These are phyloP conservation scores for Bacidia rubella DNA, from an alignment of 495 filamentous ascomycete species.

Conservation along the genomic window DNA sequence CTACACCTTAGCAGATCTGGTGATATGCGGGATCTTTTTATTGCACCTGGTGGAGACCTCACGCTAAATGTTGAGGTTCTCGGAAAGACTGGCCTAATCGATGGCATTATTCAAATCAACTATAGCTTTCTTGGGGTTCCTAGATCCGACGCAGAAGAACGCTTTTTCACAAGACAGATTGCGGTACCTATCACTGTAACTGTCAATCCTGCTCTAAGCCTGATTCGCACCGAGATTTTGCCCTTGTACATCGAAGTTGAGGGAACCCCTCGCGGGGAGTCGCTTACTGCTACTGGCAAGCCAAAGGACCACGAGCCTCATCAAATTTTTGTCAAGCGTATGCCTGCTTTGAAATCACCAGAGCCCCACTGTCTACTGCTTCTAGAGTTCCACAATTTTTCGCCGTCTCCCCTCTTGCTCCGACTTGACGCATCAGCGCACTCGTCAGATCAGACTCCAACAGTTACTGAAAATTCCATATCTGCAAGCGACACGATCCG, in stretches of 20 bases:
- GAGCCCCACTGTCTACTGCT: constrained; percentile 66
- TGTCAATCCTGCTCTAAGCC: constrained; percentile 77
- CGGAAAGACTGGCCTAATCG: constrained; percentile 74
- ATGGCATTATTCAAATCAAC: constrained; percentile 68
- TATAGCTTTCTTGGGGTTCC: constrained; percentile 59
- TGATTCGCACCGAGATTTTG: constrained; percentile 63
- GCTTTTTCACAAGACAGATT: constrained; percentile 75
- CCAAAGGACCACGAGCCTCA: no score
- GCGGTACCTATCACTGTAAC: constrained; percentile 73
- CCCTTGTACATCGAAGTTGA: constrained; percentile 37
- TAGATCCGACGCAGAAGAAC: constrained; percentile 47
- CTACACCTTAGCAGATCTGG: constrained; percentile 47
- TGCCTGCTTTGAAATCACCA: no score
- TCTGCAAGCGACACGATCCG: constrained; percentile 68
- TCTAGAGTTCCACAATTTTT: constrained; percentile 76
- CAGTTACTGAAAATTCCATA: constrained; percentile 30
- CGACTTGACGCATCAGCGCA: constrained; percentile 26
- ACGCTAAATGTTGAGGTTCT: constrained; percentile 74
- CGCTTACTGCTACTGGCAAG: no score
- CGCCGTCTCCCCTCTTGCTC: constrained; percentile 61
- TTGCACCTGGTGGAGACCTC: constrained; percentile 53
- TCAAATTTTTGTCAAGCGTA: no score
- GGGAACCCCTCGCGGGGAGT: no score
- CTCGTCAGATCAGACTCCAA: not conserved
- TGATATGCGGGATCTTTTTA: constrained; percentile 36